Evolutionary conservation across 169 alveolate species (phyloP), one percentile per base, ranked within the genome.

Genomic region (Cryptosporidium canis): DNA sequence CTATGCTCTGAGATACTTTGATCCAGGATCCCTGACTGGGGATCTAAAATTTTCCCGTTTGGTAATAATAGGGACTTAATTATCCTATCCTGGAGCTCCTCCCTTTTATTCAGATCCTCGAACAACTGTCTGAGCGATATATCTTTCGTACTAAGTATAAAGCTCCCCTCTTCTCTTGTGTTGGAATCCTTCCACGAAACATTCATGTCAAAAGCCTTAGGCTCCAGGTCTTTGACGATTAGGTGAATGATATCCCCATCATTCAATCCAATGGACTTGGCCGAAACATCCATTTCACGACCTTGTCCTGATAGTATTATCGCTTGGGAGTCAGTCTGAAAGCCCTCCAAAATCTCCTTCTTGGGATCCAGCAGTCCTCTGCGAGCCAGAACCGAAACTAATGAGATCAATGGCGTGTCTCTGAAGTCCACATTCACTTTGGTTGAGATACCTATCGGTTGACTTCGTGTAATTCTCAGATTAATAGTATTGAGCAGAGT

Each of bases 131-230:
- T 35, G 12, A 61, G 47, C n/a, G 68, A 31, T 35, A 12, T 1
- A 43, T 63, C 63, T 66, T 27, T 27, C 5, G 45, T 77, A 29
- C 45, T 61, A 1, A 43, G 5, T 14, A 12, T 21, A 14, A 61
- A 77, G 31, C 47, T 77, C 9, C 87, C 87, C 27, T 58, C 35
- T 56, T 41, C 35, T 41, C 24, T 58, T 7, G 66, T 61, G 39
- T 77, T 77, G 7, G 47, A 27, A n/a, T 77, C 87, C 37, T 41
- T 77, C 87, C 87, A 77, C n/a, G 31, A 29, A 77, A 77, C 12
- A 0, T 31, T 21, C 1, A 77, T 33, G 8, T 56, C 66, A 21
- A 77, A 39, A 7, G 31, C 29, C n/a, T 77, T 37, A 0, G 87
- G 87, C 41, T 58, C 44, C 41, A 58, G 29, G n/a, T 55, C 48